Percentiles rank a stretch among this genome's conserved stretches.
Evolutionary conservation across 2,329 filamentous ascomycete species (phyloP).

Genomic region (Dothidotthia symphoricarpi): DNA sequence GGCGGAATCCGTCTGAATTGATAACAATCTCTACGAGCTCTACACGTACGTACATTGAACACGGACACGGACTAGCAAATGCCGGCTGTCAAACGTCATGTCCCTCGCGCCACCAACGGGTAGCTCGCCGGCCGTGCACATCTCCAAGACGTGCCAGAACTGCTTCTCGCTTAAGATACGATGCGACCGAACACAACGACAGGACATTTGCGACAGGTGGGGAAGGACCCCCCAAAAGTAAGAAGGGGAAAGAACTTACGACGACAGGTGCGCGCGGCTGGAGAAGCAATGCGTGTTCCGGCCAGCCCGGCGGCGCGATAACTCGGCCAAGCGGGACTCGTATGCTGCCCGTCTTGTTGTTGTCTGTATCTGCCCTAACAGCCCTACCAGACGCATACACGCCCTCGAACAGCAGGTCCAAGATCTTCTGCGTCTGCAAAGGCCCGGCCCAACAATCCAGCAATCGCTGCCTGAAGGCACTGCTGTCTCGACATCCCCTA

Average conservation of each 20-base stretch:
- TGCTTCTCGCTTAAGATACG: conserved; percentile 34
- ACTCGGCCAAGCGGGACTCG: conserved; percentile 39
- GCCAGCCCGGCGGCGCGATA: conserved; percentile 38
- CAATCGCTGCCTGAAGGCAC: conserved; percentile 21
- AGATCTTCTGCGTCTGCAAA: conserved; percentile 25
- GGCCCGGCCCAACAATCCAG: conserved; percentile 17
- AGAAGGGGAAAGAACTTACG: conserved; percentile 6
- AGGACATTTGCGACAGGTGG: conserved; percentile 31
- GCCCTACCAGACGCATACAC: conserved; percentile 33
- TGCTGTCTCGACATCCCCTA: conserved; percentile 9
- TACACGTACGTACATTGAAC: no score
- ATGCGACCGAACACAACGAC: conserved; percentile 29
- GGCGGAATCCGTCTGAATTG: no score
- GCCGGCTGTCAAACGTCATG: conserved; percentile 5
- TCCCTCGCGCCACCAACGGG: conserved; percentile 13
- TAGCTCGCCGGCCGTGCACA: conserved; percentile 11
- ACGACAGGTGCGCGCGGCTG: conserved; percentile 34
- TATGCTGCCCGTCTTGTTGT: no score
- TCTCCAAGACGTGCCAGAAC: conserved; percentile 37
- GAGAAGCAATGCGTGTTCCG: conserved; percentile 41
- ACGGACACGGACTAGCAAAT: no score
- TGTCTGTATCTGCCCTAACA: no score
- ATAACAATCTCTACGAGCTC: no score
- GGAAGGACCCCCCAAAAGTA: background rate
- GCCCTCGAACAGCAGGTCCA: conserved; percentile 40